Percentiles rank a stretch among this genome's conserved stretches.
These are phyloP conservation scores for Selaginella tamariscina DNA, from an alignment of 75 land plant species.

Conservation along the genomic window DNA sequence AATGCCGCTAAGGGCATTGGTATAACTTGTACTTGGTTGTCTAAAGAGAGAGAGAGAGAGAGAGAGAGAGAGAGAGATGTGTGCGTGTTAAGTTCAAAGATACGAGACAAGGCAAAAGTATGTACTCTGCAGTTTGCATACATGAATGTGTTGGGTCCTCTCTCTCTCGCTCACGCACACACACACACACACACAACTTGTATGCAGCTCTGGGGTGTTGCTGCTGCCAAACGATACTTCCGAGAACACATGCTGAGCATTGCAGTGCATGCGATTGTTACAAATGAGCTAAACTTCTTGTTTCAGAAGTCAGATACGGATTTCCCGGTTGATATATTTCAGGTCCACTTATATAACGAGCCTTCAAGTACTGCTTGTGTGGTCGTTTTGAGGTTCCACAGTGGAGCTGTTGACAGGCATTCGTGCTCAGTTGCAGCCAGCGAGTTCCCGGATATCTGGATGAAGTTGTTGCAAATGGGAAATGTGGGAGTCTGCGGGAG, in stretches of 20 bases:
- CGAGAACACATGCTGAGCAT: constrained; percentile 15
- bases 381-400: constrained; percentile 26
- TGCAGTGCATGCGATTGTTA: constrained; percentile 25
- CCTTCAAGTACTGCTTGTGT: constrained; percentile 18
- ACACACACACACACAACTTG: too few species aligned
- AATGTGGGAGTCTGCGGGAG: not conserved
- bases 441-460: constrained; percentile 20
- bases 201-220: constrained; percentile 23
- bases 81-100: too few species aligned
- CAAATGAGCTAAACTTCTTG: constrained; percentile 25
- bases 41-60: too few species aligned
- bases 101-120: too few species aligned
- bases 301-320: constrained; percentile 19
- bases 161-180: too few species aligned
- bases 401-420: constrained; percentile 30
- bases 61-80: too few species aligned
- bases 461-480: constrained; percentile 25
- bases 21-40: too few species aligned
- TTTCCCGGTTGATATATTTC: constrained; percentile 22
- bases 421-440: constrained; percentile 16
- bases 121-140: too few species aligned
- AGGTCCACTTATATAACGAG: constrained; percentile 29
- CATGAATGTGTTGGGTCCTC: too few species aligned
- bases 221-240: constrained; percentile 15
- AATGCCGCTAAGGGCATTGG: too few species aligned